These are phyloP conservation scores for Nicotiana tabacum DNA, from an alignment of 257 asterid species.

Conservation along the genomic window DNA sequence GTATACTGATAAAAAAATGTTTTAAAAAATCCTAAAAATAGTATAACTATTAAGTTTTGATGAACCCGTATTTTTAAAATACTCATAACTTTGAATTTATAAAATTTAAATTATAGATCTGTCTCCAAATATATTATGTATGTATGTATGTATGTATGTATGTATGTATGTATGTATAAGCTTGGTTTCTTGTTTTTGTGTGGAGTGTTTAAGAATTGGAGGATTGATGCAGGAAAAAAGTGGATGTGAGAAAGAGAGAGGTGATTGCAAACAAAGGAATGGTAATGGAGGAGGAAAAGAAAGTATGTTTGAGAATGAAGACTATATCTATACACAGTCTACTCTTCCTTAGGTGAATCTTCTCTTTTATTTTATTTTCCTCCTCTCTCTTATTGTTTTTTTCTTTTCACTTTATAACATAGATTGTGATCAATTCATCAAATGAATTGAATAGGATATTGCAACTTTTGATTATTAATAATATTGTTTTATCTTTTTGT, in stretches of 20 bases:
- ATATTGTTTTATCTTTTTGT: neutral
- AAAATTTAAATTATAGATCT: neutral
- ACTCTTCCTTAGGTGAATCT: conserved; percentile 20
- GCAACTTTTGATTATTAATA: neutral
- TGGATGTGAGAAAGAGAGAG: conserved; percentile 18
- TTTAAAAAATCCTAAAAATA: neutral
- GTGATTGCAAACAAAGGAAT: conserved; percentile 22
- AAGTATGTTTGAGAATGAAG: conserved; percentile 34
- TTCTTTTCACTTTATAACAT: neutral
- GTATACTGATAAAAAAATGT: neutral
- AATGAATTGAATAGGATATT: neutral
- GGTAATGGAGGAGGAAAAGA: conserved; percentile 11
- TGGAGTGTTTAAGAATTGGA: neutral
- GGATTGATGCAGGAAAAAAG: conserved; percentile 23
- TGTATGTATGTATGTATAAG: neutral
- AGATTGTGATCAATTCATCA: neutral
- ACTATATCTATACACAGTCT: conserved; percentile 42
- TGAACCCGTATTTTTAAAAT: neutral
- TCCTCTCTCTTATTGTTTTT: neutral
- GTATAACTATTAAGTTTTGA: neutral
- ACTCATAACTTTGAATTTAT: neutral
- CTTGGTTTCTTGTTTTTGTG: neutral
- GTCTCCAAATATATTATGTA: neutral
- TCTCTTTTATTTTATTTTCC: neutral
- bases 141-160: too few relatives aligned